Conservation (phyloP, 1,284 basidiomycete species). For the Cryptococcus sp. region DNA sequence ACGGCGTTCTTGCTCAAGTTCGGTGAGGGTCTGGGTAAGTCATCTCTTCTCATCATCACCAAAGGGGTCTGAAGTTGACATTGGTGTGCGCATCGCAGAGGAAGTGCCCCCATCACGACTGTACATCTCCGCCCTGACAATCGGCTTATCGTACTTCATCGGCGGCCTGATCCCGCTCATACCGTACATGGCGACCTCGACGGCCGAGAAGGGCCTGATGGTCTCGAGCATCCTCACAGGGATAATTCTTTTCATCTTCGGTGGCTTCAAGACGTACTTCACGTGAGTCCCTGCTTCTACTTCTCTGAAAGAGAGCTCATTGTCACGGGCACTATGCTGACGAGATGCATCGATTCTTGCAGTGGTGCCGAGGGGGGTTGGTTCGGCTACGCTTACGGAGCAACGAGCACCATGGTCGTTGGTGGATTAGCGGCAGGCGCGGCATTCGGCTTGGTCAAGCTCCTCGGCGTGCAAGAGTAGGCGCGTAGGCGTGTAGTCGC, state of each 20-base stretch:
- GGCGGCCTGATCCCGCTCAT: constrained; percentile 85
- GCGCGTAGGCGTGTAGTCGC: too few relatives aligned
- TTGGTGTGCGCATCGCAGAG: constrained; percentile 58
- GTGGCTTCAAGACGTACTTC: constrained; percentile 82
- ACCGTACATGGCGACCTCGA: constrained; percentile 83
- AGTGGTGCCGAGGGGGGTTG: constrained; percentile 64
- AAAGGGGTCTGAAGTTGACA: not conserved
- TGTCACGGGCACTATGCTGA: not conserved
- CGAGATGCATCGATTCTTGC: not conserved
- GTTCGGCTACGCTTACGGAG: constrained; percentile 75
- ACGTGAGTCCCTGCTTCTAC: constrained; percentile 56
- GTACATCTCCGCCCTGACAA: constrained; percentile 88
- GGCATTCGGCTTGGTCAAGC: constrained; percentile 80
- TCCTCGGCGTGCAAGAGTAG: constrained; percentile 62
- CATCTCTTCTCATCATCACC: not conserved
- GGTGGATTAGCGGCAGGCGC: constrained; percentile 84
- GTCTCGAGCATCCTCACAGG: constrained; percentile 66
- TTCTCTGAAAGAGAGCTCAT: not conserved
- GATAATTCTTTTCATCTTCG: constrained; percentile 82
- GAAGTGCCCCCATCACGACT: constrained; percentile 70
- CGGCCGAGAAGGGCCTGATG: constrained; percentile 53
- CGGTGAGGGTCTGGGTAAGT: constrained; percentile 78
- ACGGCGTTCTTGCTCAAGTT: constrained; percentile 92
- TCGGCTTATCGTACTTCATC: constrained; percentile 74
- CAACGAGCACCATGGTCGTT: constrained; percentile 82